phyloP scores from a whole-genome alignment of 192 early-diverging fungal species.

The Coemansia sp. region DNA sequence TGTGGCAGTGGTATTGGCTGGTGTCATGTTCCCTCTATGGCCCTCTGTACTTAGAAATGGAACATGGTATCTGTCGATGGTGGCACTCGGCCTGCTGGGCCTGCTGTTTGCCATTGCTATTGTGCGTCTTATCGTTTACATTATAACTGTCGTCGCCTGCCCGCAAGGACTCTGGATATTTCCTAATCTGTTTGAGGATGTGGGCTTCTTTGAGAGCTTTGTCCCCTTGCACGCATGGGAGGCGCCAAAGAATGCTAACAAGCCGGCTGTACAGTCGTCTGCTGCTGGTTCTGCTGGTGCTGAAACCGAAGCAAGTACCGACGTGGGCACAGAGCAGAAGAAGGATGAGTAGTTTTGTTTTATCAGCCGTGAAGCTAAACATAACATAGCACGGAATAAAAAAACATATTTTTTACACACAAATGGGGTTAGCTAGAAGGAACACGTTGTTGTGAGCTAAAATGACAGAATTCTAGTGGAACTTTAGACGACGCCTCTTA shows the following conservation, averaged over 20 bases:
- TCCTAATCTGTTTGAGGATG: slow-evolving; percentile 96
- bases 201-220: slow-evolving; percentile 91
- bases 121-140: slow-evolving; percentile 81
- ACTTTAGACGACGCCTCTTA: slow-evolving; percentile 39
- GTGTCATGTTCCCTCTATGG: slow-evolving; percentile 98
- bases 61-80: slow-evolving; percentile 88
- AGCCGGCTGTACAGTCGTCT: slow-evolving; percentile 7
- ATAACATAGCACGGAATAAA: neutral
- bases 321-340: slow-evolving; percentile 17
- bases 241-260: slow-evolving; percentile 54
- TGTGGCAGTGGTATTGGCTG: slow-evolving; percentile 77
- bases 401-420: neutral
- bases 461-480: slow-evolving; percentile 1
- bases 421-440: neutral
- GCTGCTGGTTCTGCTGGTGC: neutral
- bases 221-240: slow-evolving; percentile 89
- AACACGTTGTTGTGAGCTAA: neutral
- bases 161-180: slow-evolving; percentile 93
- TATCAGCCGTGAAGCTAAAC: neutral
- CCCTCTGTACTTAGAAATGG: slow-evolving; percentile 75
- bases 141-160: slow-evolving; percentile 66
- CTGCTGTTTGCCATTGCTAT: slow-evolving; percentile 86
- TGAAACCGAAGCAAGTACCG: neutral
- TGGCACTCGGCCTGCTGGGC: slow-evolving; percentile 79
- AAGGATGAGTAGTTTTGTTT: slow-evolving; percentile 30